Conservation (phyloP, 495 filamentous ascomycete genomes). For the Aspergillus indologenus region DNA sequence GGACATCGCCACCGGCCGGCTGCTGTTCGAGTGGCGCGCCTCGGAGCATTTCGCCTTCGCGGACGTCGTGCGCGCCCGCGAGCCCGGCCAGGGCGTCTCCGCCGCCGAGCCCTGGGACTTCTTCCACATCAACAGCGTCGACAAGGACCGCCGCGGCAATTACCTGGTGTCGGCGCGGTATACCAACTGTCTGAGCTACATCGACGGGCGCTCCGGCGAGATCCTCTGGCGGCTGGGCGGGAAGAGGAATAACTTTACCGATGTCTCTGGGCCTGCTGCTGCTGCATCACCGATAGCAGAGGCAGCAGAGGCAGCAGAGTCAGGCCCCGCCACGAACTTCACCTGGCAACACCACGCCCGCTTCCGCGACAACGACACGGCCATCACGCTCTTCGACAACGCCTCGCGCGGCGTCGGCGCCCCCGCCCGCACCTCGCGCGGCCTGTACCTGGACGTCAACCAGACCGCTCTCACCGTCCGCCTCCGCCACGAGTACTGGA, state of each 20-base stretch:
- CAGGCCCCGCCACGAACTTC: constrained; percentile 35
- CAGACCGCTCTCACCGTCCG: constrained; percentile 34
- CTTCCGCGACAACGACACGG: constrained; percentile 26
- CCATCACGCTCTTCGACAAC: constrained; percentile 41
- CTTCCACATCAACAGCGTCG: constrained; percentile 48
- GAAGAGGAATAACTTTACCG: constrained; percentile 39
- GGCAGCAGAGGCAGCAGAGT: too few relatives aligned
- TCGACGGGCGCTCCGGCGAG: constrained; percentile 32
- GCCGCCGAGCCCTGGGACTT: constrained; percentile 38
- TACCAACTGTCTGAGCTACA: constrained; percentile 33
- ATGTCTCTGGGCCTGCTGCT: constrained; percentile 26
- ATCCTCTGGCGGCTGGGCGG: constrained; percentile 45
- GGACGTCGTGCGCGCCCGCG: constrained; percentile 23
- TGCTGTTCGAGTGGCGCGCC: constrained; percentile 43
- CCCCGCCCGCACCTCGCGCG: constrained; percentile 30
- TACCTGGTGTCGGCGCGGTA: constrained; percentile 45
- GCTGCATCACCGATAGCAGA: too few relatives aligned
- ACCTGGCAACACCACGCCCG: constrained; percentile 41
- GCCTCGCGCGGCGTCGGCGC: constrained; percentile 23
- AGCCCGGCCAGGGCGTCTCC: constrained; percentile 24
- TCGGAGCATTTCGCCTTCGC: constrained; percentile 36
- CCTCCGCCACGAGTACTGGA: constrained; percentile 36
- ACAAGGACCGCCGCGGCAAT: constrained; percentile 41
- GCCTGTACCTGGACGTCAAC: constrained; percentile 44
- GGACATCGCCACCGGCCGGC: constrained; percentile 39